phyloP scores from a whole-genome alignment of 2,329 filamentous ascomycete species.

The Claviceps cyperi region DNA sequence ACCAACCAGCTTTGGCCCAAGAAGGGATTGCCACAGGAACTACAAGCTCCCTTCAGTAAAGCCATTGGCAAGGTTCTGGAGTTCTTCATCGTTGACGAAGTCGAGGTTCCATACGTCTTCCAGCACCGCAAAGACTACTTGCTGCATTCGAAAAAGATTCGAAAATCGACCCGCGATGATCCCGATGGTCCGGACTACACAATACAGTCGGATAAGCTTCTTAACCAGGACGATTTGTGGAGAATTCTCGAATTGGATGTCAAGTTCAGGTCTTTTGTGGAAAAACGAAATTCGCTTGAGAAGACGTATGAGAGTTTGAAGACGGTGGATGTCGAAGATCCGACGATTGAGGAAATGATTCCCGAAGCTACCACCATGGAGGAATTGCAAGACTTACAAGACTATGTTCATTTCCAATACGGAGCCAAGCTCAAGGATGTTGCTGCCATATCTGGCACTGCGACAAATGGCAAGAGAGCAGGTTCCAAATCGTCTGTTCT shows the following conservation, averaged over 20 bases:
- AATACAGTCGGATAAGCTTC: conserved; percentile 69
- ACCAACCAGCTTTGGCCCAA: conserved; percentile 79
- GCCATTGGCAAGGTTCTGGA: conserved; percentile 85
- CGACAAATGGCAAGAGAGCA: conserved; percentile 61
- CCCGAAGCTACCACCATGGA: conserved; percentile 72
- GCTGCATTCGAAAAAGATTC: conserved; percentile 67
- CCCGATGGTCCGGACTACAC: conserved; percentile 58
- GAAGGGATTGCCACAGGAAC: conserved; percentile 57
- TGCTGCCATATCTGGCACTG: conserved; percentile 45
- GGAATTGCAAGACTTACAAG: conserved; percentile 89
- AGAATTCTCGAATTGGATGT: conserved; percentile 87
- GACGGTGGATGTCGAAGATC: conserved; percentile 49
- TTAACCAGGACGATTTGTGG: conserved; percentile 91
- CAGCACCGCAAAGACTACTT: conserved; percentile 97
- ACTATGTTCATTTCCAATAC: conserved; percentile 93
- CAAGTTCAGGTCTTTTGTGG: conserved; percentile 83
- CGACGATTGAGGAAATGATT: conserved; percentile 71
- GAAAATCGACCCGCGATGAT: conserved; percentile 47
- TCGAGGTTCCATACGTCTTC: conserved; percentile 94
- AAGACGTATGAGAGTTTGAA: conserved; percentile 64
- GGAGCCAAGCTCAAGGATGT: conserved; percentile 71
- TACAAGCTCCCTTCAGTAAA: conserved; percentile 71
- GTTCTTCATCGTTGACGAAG: conserved; percentile 87
- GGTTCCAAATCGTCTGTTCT: conserved; percentile 69
- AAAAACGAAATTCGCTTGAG: conserved; percentile 78